A percentile compares a stretch with the other conserved stretches of the same genome.
These are phyloP conservation scores for Macrocystidia cucumis DNA, from an alignment of 1,284 basidiomycete species.

Conservation along the genomic window DNA sequence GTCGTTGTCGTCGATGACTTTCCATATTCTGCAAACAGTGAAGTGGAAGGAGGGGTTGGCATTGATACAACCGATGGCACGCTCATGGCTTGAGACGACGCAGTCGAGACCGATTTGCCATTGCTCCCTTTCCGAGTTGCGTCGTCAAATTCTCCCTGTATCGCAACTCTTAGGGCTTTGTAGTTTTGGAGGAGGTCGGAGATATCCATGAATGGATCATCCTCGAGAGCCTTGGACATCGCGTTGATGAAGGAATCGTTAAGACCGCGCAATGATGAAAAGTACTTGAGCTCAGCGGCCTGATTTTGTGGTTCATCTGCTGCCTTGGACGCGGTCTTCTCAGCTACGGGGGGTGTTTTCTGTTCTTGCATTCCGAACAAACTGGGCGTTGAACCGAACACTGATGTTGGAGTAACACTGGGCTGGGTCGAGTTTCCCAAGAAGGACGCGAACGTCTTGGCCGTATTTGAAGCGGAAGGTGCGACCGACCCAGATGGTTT, in stretches of 20 bases:
- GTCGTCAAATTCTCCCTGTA: constrained; percentile 51
- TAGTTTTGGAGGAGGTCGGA: constrained; percentile 58
- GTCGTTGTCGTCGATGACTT: constrained; percentile 6
- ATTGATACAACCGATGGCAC: constrained; percentile 20
- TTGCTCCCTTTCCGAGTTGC: too few species aligned
- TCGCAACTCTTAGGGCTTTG: constrained; percentile 45
- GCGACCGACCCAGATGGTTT: constrained; percentile 16
- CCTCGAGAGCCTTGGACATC: constrained; percentile 54
- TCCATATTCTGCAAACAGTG: constrained; percentile 23
- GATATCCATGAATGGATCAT: constrained; percentile 75
- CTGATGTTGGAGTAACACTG: constrained; percentile 6
- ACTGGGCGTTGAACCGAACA: too few species aligned
- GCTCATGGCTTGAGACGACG: constrained; percentile 7
- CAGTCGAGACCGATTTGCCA: constrained; percentile 15
- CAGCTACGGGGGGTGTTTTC: too few species aligned
- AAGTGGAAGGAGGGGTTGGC: constrained; percentile 34
- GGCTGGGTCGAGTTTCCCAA: constrained; percentile 15
- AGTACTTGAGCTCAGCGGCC: constrained; percentile 41
- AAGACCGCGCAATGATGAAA: constrained; percentile 70
- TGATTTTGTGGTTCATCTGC: constrained; percentile 17
- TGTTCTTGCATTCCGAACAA: too few species aligned
- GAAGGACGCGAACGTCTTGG: constrained; percentile 33
- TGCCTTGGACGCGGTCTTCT: too few species aligned
- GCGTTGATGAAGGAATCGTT: constrained; percentile 68
- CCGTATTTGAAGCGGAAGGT: constrained; percentile 28